Percentiles rank a stretch among this genome's conserved stretches.
These are phyloP conservation scores for Cystobasidium onofrii DNA, from an alignment of 768 basidiomycete genomes.

Conservation along the genomic window DNA sequence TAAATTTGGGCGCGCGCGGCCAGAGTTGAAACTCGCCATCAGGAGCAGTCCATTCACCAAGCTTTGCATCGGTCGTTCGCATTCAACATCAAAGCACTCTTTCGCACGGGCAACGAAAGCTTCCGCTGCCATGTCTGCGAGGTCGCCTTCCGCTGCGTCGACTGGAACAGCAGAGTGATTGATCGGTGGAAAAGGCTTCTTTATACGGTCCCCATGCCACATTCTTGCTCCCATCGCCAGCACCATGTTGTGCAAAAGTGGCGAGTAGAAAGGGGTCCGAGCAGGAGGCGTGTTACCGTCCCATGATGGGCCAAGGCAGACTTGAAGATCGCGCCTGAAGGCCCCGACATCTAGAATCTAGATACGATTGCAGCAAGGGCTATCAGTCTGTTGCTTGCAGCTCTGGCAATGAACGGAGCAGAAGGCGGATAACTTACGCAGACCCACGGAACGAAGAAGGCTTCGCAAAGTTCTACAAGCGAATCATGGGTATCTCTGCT, in stretches of 20 bases:
- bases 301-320: neutral
- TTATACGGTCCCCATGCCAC: slow-evolving; percentile 1
- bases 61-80: slow-evolving; percentile 18
- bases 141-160: neutral
- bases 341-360: neutral
- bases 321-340: neutral
- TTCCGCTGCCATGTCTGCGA: neutral
- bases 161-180: neutral
- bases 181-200: slow-evolving; percentile 1
- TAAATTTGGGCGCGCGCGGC: slow-evolving; percentile 1
- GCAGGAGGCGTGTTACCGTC: neutral
- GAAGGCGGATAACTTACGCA: too few relatives aligned
- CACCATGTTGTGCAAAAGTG: slow-evolving; percentile 12
- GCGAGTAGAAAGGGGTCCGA: slow-evolving; percentile 20
- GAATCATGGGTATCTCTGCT: neutral
- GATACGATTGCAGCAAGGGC: too few relatives aligned
- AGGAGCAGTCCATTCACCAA: slow-evolving; percentile 12
- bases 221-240: slow-evolving; percentile 8
- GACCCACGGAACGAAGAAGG: slow-evolving; percentile 7
- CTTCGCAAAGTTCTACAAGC: slow-evolving; percentile 13
- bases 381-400: too few relatives aligned
- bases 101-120: slow-evolving; percentile 1
- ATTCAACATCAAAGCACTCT: slow-evolving; percentile 10
- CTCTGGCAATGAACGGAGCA: too few relatives aligned
- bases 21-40: slow-evolving; percentile 17